Evolutionary conservation across 2,329 filamentous ascomycete species (phyloP).

Genomic region (Fusarium sarcochroum): DNA sequence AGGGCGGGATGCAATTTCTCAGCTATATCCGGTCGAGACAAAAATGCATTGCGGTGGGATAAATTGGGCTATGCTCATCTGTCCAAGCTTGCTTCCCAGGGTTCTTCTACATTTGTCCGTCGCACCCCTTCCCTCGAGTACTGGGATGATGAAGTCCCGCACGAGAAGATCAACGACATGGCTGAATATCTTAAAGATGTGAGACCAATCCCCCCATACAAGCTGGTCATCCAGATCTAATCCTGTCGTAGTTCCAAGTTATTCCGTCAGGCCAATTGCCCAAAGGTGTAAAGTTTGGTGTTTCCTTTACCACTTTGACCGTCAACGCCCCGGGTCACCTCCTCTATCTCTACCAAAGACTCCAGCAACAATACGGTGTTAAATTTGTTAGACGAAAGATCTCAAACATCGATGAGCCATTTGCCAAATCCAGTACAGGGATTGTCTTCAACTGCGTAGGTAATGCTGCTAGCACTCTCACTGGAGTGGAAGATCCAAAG

Average conservation of each 20-base stretch:
- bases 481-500: constrained; percentile 55
- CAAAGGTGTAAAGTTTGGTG: constrained; percentile 52
- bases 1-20: constrained; percentile 62
- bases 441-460: constrained; percentile 56
- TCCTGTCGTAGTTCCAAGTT: neutral
- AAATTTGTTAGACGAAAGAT: constrained; percentile 51
- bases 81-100: constrained; percentile 50
- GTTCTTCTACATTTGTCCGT: constrained; percentile 52
- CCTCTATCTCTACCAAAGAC: constrained; percentile 47
- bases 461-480: constrained; percentile 52
- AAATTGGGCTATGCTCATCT: constrained; percentile 57
- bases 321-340: constrained; percentile 58
- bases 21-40: constrained; percentile 57
- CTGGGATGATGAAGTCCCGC: constrained; percentile 57
- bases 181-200: constrained; percentile 59
- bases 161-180: constrained; percentile 58
- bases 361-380: constrained; percentile 51
- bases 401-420: constrained; percentile 2
- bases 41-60: constrained; percentile 60
- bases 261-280: constrained; percentile 37
- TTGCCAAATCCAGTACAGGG: constrained; percentile 31
- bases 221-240: constrained; percentile 41
- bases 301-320: constrained; percentile 55
- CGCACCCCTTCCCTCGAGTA: constrained; percentile 57
- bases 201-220: neutral